phyloP scores from a whole-genome alignment of 768 basidiomycete genomes.

The Amyloporia xantha region DNA sequence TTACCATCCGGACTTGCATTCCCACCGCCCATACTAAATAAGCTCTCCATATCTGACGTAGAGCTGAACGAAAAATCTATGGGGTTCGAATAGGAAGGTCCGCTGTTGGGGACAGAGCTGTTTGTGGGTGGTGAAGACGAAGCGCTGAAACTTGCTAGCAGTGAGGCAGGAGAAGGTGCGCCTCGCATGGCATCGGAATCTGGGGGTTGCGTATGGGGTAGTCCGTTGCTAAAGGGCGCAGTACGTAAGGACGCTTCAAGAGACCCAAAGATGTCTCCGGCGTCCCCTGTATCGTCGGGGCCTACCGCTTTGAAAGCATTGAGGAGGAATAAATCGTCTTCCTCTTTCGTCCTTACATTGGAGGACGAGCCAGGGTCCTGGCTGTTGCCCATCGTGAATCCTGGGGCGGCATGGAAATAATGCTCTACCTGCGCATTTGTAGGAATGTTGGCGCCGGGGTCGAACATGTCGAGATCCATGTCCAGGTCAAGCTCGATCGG shows the following conservation, averaged over 20 bases:
- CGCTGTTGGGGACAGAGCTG: no score
- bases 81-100: no score
- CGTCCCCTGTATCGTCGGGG: neutral
- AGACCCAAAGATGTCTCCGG: constrained; percentile 10
- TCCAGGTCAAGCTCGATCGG: constrained; percentile 79
- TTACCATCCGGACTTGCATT: no score
- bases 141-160: constrained; percentile 34
- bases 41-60: no score
- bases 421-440: neutral
- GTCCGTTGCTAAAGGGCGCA: neutral
- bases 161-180: constrained; percentile 11
- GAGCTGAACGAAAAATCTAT: no score
- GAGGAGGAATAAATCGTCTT: constrained; percentile 12
- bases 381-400: neutral
- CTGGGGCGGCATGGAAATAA: neutral
- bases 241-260: constrained; percentile 1
- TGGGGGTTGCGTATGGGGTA: neutral
- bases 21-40: no score
- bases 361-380: neutral
- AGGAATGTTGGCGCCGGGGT: neutral
- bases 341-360: constrained; percentile 12
- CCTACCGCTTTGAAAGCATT: no score
- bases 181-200: constrained; percentile 2
- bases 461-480: constrained; percentile 43
- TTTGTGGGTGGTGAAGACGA: no score